phyloP scores from a whole-genome alignment of 1,284 basidiomycete genomes.

The Leccinum subspadiceum region DNA sequence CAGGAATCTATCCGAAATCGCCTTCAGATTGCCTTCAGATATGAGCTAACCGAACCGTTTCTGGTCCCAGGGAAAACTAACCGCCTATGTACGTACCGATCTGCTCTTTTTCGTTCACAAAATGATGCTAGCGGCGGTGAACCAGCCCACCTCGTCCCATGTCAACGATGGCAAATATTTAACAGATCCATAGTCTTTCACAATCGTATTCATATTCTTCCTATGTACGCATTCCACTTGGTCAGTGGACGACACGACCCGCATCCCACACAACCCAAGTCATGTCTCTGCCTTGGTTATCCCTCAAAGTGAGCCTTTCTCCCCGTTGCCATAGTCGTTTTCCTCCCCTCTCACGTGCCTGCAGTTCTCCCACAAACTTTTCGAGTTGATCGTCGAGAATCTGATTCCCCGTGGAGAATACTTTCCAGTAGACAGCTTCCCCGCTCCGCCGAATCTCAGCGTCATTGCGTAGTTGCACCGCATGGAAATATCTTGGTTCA shows the following conservation, averaged over 20 bases:
- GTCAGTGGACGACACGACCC: conserved; percentile 3
- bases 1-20: not conserved
- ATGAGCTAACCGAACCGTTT: not conserved
- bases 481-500: not conserved
- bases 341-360: not conserved
- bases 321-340: conserved; percentile 5
- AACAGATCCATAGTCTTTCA: not conserved
- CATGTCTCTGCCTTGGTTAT: not conserved
- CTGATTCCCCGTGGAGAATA: conserved; percentile 12
- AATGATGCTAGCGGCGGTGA: not conserved
- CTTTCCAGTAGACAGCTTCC: not conserved
- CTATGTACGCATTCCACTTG: not conserved
- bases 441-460: too few species aligned
- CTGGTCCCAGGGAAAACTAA: not conserved
- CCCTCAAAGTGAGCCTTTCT: conserved; percentile 1
- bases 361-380: conserved; percentile 1
- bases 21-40: not conserved
- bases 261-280: conserved; percentile 17
- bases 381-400: conserved; percentile 11
- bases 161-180: not conserved
- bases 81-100: not conserved
- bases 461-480: not conserved
- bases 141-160: not conserved
- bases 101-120: not conserved
- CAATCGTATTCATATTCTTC: not conserved